Conservation (phyloP, 768 basidiomycete species). For the Brasilioporus rufonigricans region DNA sequence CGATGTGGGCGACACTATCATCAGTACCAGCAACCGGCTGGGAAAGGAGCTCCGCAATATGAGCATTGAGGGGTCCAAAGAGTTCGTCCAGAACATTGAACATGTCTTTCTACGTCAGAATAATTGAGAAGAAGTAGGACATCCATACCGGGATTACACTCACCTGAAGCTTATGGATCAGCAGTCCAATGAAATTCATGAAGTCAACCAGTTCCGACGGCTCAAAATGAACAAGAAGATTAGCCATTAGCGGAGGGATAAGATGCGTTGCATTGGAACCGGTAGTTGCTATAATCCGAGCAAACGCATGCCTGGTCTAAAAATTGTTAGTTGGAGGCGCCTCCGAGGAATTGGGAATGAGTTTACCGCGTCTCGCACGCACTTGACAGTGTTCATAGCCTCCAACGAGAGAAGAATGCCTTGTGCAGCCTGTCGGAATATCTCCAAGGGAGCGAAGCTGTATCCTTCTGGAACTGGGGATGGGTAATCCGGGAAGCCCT, state of each 20-base stretch:
- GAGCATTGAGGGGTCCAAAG: constrained; percentile 79
- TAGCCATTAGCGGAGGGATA: constrained; percentile 86
- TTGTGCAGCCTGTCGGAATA: constrained; percentile 84
- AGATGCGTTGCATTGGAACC: constrained; percentile 83
- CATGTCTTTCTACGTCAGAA: constrained; percentile 63
- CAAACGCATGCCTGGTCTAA: constrained; percentile 91
- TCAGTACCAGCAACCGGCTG: constrained; percentile 86
- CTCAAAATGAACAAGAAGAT: constrained; percentile 90
- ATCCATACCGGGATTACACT: constrained; percentile 5
- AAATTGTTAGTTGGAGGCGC: constrained; percentile 7
- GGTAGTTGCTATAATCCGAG: constrained; percentile 86
- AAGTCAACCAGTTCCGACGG: constrained; percentile 92
- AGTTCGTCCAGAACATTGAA: constrained; percentile 88
- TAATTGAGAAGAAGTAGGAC: not conserved
- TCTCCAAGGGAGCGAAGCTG: constrained; percentile 66
- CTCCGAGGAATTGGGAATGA: not conserved
- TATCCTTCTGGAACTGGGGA: constrained; percentile 64
- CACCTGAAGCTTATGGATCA: constrained; percentile 91
- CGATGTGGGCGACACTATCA: constrained; percentile 70
- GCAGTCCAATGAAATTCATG: constrained; percentile 88
- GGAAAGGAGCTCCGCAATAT: constrained; percentile 77
- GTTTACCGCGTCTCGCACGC: constrained; percentile 89
- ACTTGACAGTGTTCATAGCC: constrained; percentile 81
- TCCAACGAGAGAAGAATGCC: constrained; percentile 85
- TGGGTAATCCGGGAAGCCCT: constrained; percentile 94